These are phyloP conservation scores for Aspergillus hiratsukae DNA, from an alignment of 2,329 filamentous ascomycete species.

Conservation along the genomic window DNA sequence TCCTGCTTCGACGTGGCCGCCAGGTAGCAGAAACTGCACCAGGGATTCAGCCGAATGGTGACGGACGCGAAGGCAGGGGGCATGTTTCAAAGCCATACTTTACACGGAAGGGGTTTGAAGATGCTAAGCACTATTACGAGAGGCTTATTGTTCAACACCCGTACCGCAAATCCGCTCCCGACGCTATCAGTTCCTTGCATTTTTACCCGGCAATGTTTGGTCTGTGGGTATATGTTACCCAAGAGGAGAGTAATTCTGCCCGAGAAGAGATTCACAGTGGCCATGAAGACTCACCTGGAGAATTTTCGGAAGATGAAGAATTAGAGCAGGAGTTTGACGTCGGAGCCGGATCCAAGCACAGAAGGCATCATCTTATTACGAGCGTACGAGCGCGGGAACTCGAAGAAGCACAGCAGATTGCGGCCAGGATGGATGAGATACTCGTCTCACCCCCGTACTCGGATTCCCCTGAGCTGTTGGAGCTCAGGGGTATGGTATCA, in stretches of 20 bases:
- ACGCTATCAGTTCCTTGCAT: slow-evolving; percentile 61
- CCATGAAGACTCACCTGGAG: slow-evolving; percentile 20
- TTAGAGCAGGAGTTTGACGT: slow-evolving; percentile 19
- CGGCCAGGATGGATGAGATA: slow-evolving; percentile 64
- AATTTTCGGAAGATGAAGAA: slow-evolving; percentile 31
- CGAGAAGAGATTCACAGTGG: slow-evolving; percentile 35
- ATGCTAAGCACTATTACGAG: slow-evolving; percentile 68
- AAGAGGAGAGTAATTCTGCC: slow-evolving; percentile 54
- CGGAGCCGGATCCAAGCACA: slow-evolving; percentile 24
- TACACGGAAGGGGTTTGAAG: slow-evolving; percentile 49
- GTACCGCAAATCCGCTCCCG: slow-evolving; percentile 58
- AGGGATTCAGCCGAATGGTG: background rate
- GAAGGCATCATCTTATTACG: slow-evolving; percentile 31
- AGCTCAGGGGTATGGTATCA: slow-evolving; percentile 68
- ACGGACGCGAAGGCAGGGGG: slow-evolving; percentile 1
- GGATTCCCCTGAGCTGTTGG: slow-evolving; percentile 61
- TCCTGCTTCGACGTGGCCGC: slow-evolving; percentile 60
- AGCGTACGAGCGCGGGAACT: slow-evolving; percentile 51
- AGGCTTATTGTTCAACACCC: slow-evolving; percentile 72
- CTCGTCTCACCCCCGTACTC: slow-evolving; percentile 68
- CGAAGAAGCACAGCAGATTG: slow-evolving; percentile 58
- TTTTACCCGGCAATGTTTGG: slow-evolving; percentile 80
- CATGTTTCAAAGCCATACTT: slow-evolving; percentile 29
- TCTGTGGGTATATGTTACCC: slow-evolving; percentile 72
- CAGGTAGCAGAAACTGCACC: slow-evolving; percentile 16